Evolutionary conservation across 768 basidiomycete genomes (phyloP).

Genomic region (Auricularia sp.): DNA sequence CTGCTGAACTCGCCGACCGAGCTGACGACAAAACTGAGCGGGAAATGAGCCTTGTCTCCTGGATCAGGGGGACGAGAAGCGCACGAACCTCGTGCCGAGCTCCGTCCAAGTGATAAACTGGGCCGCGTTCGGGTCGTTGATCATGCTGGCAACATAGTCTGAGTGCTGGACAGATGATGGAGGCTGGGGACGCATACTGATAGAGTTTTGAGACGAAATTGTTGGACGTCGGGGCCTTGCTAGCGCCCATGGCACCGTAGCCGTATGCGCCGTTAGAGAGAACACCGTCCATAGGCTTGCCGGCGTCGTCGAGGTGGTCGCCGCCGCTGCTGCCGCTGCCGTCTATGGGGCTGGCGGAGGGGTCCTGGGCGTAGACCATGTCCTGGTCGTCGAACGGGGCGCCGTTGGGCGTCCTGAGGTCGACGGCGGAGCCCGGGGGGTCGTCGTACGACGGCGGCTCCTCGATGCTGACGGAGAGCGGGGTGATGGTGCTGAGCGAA

Average conservation of each 20-base stretch:
- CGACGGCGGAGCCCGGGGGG: constrained; percentile 10
- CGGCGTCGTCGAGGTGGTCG: constrained; percentile 12
- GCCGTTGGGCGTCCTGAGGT: constrained; percentile 21
- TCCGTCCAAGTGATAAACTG: constrained; percentile 80
- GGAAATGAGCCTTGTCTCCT: not conserved
- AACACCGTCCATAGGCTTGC: constrained; percentile 10
- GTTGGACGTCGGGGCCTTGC: constrained; percentile 58
- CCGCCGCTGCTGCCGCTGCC: constrained; percentile 11
- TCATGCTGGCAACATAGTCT: constrained; percentile 48
- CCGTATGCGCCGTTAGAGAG: constrained; percentile 14
- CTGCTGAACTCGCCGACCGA: constrained; percentile 81
- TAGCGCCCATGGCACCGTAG: constrained; percentile 17
- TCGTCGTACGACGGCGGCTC: constrained; percentile 19
- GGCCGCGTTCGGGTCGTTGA: constrained; percentile 69
- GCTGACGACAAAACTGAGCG: constrained; percentile 61
- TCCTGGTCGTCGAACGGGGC: constrained; percentile 51
- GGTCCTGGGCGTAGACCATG: constrained; percentile 33
- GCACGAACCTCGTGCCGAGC: constrained; percentile 49
- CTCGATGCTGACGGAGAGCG: constrained; percentile 22
- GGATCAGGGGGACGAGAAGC: not conserved
- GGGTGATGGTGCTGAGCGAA: constrained; percentile 41
- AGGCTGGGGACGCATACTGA: constrained; percentile 10
- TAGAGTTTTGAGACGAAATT: constrained; percentile 87
- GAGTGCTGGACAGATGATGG: not conserved
- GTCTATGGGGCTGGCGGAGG: constrained; percentile 36